These are phyloP conservation scores for Auriculariales sp. DNA, from an alignment of 768 basidiomycete genomes.

Conservation along the genomic window DNA sequence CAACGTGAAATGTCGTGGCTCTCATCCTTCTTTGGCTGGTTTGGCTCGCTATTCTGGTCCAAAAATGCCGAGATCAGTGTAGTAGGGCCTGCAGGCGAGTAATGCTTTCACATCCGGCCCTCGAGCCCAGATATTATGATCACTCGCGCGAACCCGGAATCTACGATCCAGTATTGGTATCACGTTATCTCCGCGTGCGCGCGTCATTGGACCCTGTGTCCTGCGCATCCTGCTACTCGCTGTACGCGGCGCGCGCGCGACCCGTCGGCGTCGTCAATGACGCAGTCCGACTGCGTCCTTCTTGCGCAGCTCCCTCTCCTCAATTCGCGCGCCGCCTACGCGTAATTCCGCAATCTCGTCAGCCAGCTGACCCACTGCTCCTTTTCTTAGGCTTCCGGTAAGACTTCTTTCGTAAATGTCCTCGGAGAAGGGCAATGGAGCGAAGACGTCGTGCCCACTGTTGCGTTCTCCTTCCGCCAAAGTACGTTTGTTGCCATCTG, in stretches of 20 bases:
- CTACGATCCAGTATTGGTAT: too few relatives aligned
- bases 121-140: too few relatives aligned
- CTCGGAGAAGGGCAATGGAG: constrained; percentile 68
- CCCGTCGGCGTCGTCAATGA: too few relatives aligned
- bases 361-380: constrained; percentile 2
- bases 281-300: too few relatives aligned
- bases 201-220: too few relatives aligned
- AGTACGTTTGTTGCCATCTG: constrained; percentile 2
- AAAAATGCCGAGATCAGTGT: constrained; percentile 80
- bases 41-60: constrained; percentile 64
- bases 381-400: constrained; percentile 64
- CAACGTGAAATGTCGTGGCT: too few relatives aligned
- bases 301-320: too few relatives aligned
- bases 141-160: too few relatives aligned
- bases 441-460: constrained; percentile 91
- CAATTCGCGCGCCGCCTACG: too few relatives aligned
- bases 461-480: constrained; percentile 84
- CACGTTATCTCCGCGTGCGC: too few relatives aligned
- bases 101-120: not conserved
- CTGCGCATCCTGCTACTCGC: too few relatives aligned
- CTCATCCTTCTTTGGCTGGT: constrained; percentile 41
- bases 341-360: constrained; percentile 1
- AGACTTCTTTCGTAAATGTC: constrained; percentile 89
- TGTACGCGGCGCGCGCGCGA: too few relatives aligned
- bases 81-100: constrained; percentile 41